Conservation (phyloP, 225 moss, liverwort and hornwort genomes). For the Anthoceros angustus region DNA sequence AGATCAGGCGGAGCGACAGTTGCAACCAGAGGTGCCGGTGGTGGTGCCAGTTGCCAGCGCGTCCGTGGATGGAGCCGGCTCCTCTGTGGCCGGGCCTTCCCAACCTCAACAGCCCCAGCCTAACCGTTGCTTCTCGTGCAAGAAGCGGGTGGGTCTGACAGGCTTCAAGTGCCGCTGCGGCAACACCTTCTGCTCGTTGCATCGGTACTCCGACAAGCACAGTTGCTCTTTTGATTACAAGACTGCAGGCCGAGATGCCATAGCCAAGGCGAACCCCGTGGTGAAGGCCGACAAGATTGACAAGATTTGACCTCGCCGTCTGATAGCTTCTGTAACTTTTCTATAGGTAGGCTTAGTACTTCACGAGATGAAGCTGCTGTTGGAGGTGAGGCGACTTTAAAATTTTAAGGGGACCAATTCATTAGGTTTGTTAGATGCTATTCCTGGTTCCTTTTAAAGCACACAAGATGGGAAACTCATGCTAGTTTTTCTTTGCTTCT, state of each 20-base stretch:
- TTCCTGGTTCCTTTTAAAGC: constrained; percentile 24
- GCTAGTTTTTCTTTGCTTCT: constrained; percentile 5
- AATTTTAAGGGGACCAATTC: background rate
- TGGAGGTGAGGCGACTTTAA: constrained; percentile 1
- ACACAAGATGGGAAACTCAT: constrained; percentile 14
- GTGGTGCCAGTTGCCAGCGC: constrained; percentile 11
- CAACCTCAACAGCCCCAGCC: constrained; percentile 23
- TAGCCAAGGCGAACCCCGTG: constrained; percentile 79
- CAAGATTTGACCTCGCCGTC: constrained; percentile 41
- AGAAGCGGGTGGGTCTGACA: constrained; percentile 67
- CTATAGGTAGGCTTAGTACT: constrained; percentile 15
- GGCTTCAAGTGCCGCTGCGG: constrained; percentile 95
- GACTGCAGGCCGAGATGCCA: constrained; percentile 69
- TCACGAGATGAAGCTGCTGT: background rate
- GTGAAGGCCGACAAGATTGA: constrained; percentile 82
- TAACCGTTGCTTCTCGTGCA: constrained; percentile 70
- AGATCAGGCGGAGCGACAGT: constrained; percentile 22
- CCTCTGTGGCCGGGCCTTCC: constrained; percentile 17
- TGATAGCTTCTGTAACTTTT: constrained; percentile 1
- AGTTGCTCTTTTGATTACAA: constrained; percentile 79
- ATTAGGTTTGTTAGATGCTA: constrained; percentile 14
- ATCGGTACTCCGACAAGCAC: constrained; percentile 86
- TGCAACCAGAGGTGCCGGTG: constrained; percentile 21
- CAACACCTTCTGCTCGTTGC: constrained; percentile 53
- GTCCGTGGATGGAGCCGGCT: constrained; percentile 8